Evolutionary conservation across 2,329 filamentous ascomycete species (phyloP).

Genomic region (Colletotrichum sojae): DNA sequence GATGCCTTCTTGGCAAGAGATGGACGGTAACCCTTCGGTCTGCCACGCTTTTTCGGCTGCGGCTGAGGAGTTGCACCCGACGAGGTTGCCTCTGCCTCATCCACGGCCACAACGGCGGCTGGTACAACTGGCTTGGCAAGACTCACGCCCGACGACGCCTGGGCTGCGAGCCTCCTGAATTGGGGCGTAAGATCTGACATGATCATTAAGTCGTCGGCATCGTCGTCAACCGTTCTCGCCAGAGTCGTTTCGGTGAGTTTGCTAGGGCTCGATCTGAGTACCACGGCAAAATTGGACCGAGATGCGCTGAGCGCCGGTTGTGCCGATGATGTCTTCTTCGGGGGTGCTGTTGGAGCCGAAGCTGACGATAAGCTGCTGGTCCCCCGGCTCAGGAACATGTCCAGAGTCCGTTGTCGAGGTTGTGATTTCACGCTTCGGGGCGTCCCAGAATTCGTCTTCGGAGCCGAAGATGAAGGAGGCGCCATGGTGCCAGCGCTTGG

Average conservation of each 20-base stretch:
- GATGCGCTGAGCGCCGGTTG: slow-evolving; percentile 16
- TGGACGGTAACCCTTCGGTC: slow-evolving; percentile 61
- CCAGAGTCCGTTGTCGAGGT: slow-evolving; percentile 29
- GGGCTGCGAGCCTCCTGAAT: slow-evolving; percentile 30
- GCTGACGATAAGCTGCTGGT: neutral
- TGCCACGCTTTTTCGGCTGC: slow-evolving; percentile 54
- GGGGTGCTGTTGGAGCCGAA: neutral
- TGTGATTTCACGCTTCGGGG: neutral
- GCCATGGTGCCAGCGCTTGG: slow-evolving; percentile 19
- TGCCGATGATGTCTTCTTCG: slow-evolving; percentile 16
- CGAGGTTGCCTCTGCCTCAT: slow-evolving; percentile 12
- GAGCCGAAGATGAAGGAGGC: neutral
- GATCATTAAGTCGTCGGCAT: slow-evolving; percentile 35
- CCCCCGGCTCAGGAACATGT: slow-evolving; percentile 19
- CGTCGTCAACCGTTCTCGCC: slow-evolving; percentile 31
- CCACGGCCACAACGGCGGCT: slow-evolving; percentile 1
- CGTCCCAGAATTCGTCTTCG: neutral
- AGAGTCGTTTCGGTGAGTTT: slow-evolving; percentile 3
- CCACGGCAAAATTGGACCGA: slow-evolving; percentile 32
- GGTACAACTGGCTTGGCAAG: slow-evolving; percentile 37
- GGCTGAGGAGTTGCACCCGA: neutral
- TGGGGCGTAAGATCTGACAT: slow-evolving; percentile 44
- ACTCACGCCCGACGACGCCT: slow-evolving; percentile 32
- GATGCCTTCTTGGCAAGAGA: slow-evolving; percentile 23
- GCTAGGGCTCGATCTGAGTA: slow-evolving; percentile 29